Base-by-base conservation (phyloP, 2,329 filamentous ascomycete species). In the Pyrenochaeta sp. region DNA sequence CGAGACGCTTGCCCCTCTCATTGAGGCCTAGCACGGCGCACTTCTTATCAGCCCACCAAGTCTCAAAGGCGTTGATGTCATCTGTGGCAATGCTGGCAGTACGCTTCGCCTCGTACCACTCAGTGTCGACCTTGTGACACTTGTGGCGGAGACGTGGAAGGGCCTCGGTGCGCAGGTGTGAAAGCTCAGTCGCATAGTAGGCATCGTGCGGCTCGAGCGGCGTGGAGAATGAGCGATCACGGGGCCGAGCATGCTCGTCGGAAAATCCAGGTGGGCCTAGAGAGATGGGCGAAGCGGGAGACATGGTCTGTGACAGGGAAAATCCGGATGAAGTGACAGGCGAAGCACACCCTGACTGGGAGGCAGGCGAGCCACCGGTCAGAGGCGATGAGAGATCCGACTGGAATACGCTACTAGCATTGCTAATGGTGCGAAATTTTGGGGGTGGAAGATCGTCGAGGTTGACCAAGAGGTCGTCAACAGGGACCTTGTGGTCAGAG, bases 121-220 rank as follows among this genome's bases (percentile, higher is more conserved):
- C 71, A 2, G 55, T 63, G 39, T 75, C 72, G 17, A 77, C 69
- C 41, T 72, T 67, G 61, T 66, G 70, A 18, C 61, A 60, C 33
- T 66, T 55, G 51, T 81, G 79, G 30, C 76, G 76, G 49, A 82
- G 74, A 46, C 78, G 77, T 3, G 76, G 72, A 29, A 80, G 63
- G n/a, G 74, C 68, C 49, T 75, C 71, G 30, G 71, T 69, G 51
- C 75, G 75, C 33, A 80, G 58, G 41, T 78, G 72, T 15, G 72
- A 72, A 31, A 77, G 62, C 62, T 76, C 72, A 3, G 66, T 64
- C n/a, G 60, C 60, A 40, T 71, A 74, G 53, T 74, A 72, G 36
- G 68, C 63, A 33, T 69, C 64, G 49, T 68, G 66, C n/a, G 71
- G 68, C 49, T 76, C 67, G 15, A 70, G 64, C 7, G 73, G 74